phyloP scores from a whole-genome alignment of 2,329 filamentous ascomycete species.

The Trichoderma sp. region DNA sequence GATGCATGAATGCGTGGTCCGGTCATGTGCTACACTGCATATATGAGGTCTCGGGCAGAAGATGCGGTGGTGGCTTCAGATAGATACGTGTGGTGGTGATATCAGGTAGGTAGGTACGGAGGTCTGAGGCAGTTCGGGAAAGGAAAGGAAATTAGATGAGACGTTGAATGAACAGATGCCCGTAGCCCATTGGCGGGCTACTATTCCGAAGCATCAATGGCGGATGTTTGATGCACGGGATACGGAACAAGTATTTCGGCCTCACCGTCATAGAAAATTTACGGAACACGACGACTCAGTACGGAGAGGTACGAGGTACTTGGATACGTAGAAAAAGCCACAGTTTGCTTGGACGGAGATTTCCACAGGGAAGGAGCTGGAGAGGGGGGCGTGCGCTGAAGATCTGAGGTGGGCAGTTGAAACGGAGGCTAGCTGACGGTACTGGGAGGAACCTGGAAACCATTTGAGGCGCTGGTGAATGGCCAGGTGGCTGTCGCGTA shows the following conservation, averaged over 20 bases:
- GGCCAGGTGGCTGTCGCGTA: background rate
- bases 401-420: conserved; percentile 17
- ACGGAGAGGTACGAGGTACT: too few species aligned
- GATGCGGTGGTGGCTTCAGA: conserved; percentile 10
- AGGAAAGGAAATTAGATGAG: background rate
- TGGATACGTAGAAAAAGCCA: too few species aligned
- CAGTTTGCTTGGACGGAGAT: background rate
- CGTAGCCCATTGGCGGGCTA: conserved; percentile 9
- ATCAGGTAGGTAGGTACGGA: too few species aligned
- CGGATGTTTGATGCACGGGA: conserved; percentile 6
- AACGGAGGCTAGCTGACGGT: conserved; percentile 6
- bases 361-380: conserved; percentile 6
- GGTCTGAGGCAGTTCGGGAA: background rate
- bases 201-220: conserved; percentile 2
- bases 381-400: conserved; percentile 21
- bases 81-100: background rate
- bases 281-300: too few species aligned
- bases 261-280: too few species aligned
- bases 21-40: conserved; percentile 36
- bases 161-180: background rate
- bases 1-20: conserved; percentile 53
- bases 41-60: conserved; percentile 10
- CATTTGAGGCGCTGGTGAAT: background rate
- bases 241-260: background rate
- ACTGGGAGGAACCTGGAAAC: background rate